phyloP scores from a whole-genome alignment of 78 protist species.

The Dictyostelium citrinum region DNA sequence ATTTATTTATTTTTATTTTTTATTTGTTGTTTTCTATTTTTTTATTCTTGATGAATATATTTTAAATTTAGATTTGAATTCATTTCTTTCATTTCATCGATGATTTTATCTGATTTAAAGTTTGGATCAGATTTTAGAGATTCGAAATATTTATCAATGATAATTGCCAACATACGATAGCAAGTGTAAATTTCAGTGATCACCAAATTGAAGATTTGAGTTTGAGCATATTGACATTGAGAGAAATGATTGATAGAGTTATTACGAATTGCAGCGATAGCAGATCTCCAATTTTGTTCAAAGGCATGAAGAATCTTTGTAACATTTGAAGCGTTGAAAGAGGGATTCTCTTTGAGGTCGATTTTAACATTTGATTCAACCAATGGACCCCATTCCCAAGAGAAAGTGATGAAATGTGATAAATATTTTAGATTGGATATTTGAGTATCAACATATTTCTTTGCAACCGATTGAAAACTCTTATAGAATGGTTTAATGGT shows the following conservation, averaged over 20 bases:
- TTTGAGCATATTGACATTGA: not conserved
- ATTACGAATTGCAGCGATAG: conserved; percentile 19
- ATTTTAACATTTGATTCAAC: conserved; percentile 69
- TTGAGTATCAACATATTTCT: conserved; percentile 15
- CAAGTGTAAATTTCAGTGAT: not conserved
- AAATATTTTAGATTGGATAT: not conserved
- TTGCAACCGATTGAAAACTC: not conserved
- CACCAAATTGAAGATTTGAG: not conserved
- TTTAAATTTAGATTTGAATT: conserved; percentile 6
- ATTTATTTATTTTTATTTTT: not conserved
- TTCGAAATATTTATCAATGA: conserved; percentile 11
- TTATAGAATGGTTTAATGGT: not conserved
- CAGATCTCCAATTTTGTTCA: conserved; percentile 52
- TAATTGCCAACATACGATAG: conserved; percentile 22
- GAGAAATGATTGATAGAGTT: conserved; percentile 7
- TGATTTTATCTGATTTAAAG: not conserved
- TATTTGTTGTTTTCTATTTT: not conserved
- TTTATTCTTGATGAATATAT: conserved; percentile 4
- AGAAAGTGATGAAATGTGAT: not conserved
- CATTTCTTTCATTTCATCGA: conserved; percentile 45
- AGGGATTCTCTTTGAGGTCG: not conserved
- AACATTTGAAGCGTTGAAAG: conserved; percentile 6
- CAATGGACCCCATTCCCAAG: conserved; percentile 60
- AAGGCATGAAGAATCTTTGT: not conserved
- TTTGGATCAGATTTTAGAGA: not conserved